Conservation (phyloP, 2,329 filamentous ascomycete species). For the Ceratocystis colombiana region DNA sequence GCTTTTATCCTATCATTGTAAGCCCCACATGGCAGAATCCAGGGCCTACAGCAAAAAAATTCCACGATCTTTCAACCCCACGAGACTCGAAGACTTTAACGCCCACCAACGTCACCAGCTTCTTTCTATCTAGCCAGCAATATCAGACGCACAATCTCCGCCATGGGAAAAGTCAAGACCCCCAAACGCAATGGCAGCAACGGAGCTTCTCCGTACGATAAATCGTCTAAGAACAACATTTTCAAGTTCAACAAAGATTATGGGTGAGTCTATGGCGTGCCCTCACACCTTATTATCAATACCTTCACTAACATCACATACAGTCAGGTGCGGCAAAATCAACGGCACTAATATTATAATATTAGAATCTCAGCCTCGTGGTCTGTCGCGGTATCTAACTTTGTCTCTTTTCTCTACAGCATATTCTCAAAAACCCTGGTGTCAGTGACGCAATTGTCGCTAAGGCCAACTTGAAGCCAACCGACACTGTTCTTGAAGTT, state of each 20-base stretch:
- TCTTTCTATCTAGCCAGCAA: neutral
- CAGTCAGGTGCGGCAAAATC: slow-evolving; percentile 20
- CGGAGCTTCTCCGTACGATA: slow-evolving; percentile 38
- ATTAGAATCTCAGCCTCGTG: neutral
- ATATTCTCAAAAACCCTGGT: slow-evolving; percentile 87
- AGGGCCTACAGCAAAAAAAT: slow-evolving; percentile 23
- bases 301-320: too few species aligned
- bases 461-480: slow-evolving; percentile 84
- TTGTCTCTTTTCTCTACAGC: slow-evolving; percentile 37
- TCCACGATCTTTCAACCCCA: slow-evolving; percentile 23
- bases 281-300: too few species aligned
- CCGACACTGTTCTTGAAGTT: slow-evolving; percentile 81
- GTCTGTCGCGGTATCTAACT: neutral
- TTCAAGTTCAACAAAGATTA: slow-evolving; percentile 96
- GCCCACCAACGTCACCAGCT: neutral
- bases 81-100: neutral
- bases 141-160: slow-evolving; percentile 20
- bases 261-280: slow-evolving; percentile 36
- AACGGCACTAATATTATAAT: neutral
- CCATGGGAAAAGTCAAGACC: slow-evolving; percentile 46
- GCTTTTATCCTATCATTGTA: slow-evolving; percentile 22
- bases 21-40: slow-evolving; percentile 25
- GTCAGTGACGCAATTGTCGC: slow-evolving; percentile 60
- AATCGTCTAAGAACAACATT: slow-evolving; percentile 59
- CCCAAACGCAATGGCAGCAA: slow-evolving; percentile 44